Evolutionary conservation across 441 rosid genomes (phyloP), one percentile per base, ranked within the genome.

Genomic region (Manihot esculenta): DNA sequence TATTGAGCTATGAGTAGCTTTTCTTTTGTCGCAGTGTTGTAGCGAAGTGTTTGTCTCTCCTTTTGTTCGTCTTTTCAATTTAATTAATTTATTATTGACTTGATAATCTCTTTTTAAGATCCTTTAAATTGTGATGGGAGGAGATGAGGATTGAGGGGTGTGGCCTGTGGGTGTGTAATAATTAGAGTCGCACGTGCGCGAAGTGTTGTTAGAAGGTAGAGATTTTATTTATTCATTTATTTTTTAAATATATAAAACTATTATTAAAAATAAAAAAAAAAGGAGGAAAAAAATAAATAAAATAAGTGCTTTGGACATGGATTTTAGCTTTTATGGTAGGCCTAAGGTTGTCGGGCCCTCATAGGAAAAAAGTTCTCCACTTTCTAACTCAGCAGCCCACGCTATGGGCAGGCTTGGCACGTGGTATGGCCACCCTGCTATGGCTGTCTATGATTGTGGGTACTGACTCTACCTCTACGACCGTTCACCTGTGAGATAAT

Each of bases 141-240:
- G 42, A 38, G 42, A 38, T 38, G 42, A 38, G 42, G 42, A 38
- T 38, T 5, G 42, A 38, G 42, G 42, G 42, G 42, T 38, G 42
- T 38, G 42, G 42, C 8, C 42, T 38, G 9, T 38, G 42, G 42
- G 73, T 65, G 82, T 65, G 87, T 79, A 79, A 88, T 85, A 75
- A 86, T 85, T 80, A 84, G 75, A 77, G 62, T 81, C 70, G 82
- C 90, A 86, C 78, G 90, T 91, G 92, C 79, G 69, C 7, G 21
- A 26, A 27, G 84, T 17, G 54, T 60, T 61, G 66, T 56, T 14
- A 26, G 38, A 48, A 30, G 30, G 3, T 21, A 38, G 7, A 38
- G 42, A 5, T 38, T 38, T 38, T 38, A 5, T 38, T 5, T 38
- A 5, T 38, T 38, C 6, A 33, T 33, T 33, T 33, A 3, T 33